Conservation (phyloP, 495 filamentous ascomycete species). For the Neurospora sp. region DNA sequence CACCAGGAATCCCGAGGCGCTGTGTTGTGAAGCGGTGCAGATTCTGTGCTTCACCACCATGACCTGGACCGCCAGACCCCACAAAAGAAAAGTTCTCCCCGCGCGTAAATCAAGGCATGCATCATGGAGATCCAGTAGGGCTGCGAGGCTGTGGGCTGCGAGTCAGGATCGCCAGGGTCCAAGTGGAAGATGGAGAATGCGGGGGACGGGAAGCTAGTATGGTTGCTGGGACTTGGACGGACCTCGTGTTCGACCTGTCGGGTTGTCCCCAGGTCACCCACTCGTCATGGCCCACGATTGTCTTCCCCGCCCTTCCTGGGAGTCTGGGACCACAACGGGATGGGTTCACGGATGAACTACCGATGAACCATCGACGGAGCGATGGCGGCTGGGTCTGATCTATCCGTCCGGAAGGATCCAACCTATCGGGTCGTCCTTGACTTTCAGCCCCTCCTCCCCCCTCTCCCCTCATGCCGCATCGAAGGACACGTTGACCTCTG, state of each 20-base stretch:
- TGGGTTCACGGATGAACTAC: neutral
- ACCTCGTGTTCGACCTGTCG: neutral
- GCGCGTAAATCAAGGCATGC: neutral
- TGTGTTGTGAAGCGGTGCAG: neutral
- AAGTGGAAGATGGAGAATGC: neutral
- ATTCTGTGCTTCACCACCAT: neutral
- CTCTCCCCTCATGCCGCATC: neutral
- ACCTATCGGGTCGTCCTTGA: neutral
- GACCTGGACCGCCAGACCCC: neutral
- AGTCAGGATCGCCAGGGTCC: neutral
- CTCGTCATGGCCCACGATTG: neutral
- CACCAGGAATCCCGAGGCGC: neutral
- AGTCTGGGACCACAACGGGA: neutral
- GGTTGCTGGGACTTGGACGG: neutral
- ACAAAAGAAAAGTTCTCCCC: neutral
- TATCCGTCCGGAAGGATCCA: neutral
- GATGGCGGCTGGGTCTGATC: neutral
- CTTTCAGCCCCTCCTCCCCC: neutral
- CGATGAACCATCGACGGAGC: neutral
- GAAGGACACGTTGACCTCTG: neutral
- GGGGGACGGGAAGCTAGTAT: neutral
- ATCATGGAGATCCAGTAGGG: neutral
- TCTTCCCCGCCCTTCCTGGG: neutral
- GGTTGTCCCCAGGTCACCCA: neutral
- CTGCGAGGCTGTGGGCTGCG: neutral